A percentile compares a stretch with the other conserved stretches of the same genome.
These are phyloP conservation scores for Linnemannia schmuckeri DNA, from an alignment of 192 early-diverging fungal genomes.

Conservation along the genomic window DNA sequence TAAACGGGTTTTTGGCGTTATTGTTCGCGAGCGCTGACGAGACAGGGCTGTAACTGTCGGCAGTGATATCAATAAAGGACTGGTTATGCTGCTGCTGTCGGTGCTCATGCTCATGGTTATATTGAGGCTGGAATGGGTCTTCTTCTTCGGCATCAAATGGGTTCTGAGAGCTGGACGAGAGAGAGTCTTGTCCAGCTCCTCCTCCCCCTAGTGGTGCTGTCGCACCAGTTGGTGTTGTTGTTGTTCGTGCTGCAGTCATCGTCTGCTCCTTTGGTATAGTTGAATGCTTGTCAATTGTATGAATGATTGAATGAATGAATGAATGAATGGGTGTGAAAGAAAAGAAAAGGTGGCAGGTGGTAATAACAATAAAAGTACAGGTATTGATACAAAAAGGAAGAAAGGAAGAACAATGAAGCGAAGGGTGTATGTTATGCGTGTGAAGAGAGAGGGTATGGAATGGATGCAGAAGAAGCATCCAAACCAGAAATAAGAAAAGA, in stretches of 20 bases:
- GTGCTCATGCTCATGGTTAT: background rate
- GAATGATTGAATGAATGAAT: background rate
- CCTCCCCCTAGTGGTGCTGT: background rate
- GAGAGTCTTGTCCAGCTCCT: no score
- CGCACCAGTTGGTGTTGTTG: background rate
- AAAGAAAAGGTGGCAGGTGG: background rate
- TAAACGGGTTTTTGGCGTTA: slow-evolving; percentile 22
- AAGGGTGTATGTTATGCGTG: background rate
- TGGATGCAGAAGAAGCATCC: slow-evolving; percentile 4
- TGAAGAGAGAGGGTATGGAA: background rate
- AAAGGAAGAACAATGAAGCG: slow-evolving; percentile 6
- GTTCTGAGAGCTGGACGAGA: background rate
- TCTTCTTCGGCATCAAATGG: background rate
- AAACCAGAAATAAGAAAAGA: background rate
- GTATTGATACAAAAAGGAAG: background rate
- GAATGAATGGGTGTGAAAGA: background rate
- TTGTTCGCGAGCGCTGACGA: background rate
- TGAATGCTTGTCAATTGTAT: no score
- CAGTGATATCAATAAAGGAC: slow-evolving; percentile 36
- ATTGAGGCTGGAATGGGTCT: background rate
- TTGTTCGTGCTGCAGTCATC: background rate
- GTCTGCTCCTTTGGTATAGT: background rate
- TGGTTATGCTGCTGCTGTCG: slow-evolving; percentile 8
- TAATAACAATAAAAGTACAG: background rate
- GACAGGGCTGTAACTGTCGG: slow-evolving; percentile 21